Conservation (phyloP, 768 basidiomycete genomes). For the Rubroboletus pulcherrimus region DNA sequence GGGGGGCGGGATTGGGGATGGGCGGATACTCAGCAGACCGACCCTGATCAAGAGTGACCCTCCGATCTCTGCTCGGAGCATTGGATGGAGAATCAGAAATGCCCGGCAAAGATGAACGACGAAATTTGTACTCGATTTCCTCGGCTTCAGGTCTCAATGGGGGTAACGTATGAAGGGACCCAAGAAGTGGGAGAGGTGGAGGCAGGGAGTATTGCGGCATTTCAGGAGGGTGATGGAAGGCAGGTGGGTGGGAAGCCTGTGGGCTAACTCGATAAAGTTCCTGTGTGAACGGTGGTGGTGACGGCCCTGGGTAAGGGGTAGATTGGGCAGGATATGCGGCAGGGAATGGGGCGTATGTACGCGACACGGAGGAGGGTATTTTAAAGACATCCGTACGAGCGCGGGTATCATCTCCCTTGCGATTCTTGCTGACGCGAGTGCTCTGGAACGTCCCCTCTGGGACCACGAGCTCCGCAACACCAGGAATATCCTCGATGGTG, state of each 20-base stretch:
- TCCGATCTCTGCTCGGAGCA: conserved; percentile 10
- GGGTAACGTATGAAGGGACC: conserved; percentile 22
- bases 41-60: conserved; percentile 11
- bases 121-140: conserved; percentile 30
- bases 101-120: conserved; percentile 29
- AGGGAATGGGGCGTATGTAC: conserved; percentile 43
- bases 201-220: conserved; percentile 28
- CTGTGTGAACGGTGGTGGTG: conserved; percentile 21
- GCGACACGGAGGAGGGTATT: conserved; percentile 30
- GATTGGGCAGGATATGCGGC: conserved; percentile 29
- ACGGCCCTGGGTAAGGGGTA: conserved; percentile 20
- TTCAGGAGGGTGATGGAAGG: conserved; percentile 23
- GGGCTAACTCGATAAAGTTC: conserved; percentile 22
- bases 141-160: conserved; percentile 25
- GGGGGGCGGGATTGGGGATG: background rate
- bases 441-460: conserved; percentile 68
- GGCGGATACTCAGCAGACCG: conserved; percentile 14
- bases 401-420: conserved; percentile 40
- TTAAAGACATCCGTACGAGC: conserved; percentile 31
- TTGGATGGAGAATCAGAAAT: conserved; percentile 9
- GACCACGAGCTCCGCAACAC: conserved; percentile 56
- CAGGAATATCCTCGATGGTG: conserved; percentile 64
- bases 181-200: conserved; percentile 22
- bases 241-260: conserved; percentile 21
- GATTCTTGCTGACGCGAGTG: conserved; percentile 53